Evolutionary conservation across 208 protist species (phyloP), one percentile per base, ranked within the genome.

Genomic region (Trichomonas vaginalis): DNA sequence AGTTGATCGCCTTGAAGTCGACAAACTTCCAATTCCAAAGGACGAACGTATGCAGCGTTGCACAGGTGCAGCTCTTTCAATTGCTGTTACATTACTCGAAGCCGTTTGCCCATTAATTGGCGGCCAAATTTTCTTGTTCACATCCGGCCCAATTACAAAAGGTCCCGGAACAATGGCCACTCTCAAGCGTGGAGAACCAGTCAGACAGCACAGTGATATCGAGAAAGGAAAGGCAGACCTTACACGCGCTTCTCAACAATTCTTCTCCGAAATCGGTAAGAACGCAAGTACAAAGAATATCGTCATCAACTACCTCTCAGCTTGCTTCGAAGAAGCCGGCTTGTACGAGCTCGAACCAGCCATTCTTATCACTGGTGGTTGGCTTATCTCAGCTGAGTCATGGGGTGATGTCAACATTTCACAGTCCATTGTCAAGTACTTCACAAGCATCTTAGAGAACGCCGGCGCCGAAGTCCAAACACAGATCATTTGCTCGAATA

Each of bases 151-250:
- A 92, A 92, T 92, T 15, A 95, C 51, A 70, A 95, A 95, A 95
- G 96, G 96, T 0, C 95, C 96, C 10, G 95, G 92, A 12, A 90
- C 88, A 48, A 97, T 98, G 42, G 98, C 99, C 42, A 97, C 97
- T 48, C 97, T 98, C 12, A 98, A 98, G 49, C 96, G 98, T 12
- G 98, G 98, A 82, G 98, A 99, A 95, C 97, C 98, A 96, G 99
- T 99, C 80, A 98, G 99, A 48, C 98, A 97, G 40, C 98, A 99
- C 96, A 97, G 97, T 83, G 99, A 99, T 96, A 98, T 99, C 62
- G 97, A 98, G 86, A 98, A 97, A 96, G 96, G 88, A 39, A 95
- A 95, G 47, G 95, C 95, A 42, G 45, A 48, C 8, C 17, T 80
- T 37, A 95, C 86, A 82, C 97, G 96, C 37, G 97, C 97, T 96